Conservation (phyloP, 805 yeast genomes). For the Spathaspora boniae region DNA sequence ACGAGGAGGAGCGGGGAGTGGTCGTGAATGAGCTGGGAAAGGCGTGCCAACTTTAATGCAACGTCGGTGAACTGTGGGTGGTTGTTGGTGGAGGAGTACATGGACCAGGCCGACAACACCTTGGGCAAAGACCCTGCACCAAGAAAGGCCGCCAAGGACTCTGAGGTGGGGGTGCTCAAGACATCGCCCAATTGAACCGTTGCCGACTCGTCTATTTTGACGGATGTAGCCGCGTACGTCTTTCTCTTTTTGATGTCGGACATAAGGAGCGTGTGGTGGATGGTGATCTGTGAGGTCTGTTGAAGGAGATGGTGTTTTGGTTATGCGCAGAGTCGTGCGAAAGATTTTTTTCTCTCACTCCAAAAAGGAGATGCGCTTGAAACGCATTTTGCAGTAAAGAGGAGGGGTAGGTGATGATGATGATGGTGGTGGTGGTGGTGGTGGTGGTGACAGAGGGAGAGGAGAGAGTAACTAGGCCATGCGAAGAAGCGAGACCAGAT, state of each 20-base stretch:
- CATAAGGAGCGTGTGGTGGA: constrained; percentile 3
- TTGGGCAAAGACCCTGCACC: constrained; percentile 24
- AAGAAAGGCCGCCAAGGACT: constrained; percentile 23
- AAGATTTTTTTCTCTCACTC: too few species aligned
- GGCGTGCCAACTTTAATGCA: constrained; percentile 39
- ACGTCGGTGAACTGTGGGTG: constrained; percentile 46
- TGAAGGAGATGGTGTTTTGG: too few species aligned
- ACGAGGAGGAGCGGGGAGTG: constrained; percentile 11
- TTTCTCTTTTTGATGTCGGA: constrained; percentile 9
- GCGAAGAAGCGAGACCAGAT: too few species aligned
- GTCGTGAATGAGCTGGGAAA: constrained; percentile 5
- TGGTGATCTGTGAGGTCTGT: too few species aligned
- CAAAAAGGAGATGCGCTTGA: too few species aligned
- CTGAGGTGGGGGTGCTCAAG: constrained; percentile 2
- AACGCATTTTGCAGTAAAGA: too few species aligned
- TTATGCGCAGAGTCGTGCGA: too few species aligned
- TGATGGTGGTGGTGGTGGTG: too few species aligned
- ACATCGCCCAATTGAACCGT: constrained; percentile 10
- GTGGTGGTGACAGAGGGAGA: too few species aligned
- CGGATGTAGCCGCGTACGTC: constrained; percentile 6
- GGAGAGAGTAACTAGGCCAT: too few species aligned
- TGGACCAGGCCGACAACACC: constrained; percentile 40
- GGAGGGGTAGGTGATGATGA: too few species aligned
- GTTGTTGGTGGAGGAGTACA: constrained; percentile 46
- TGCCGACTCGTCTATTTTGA: constrained; percentile 13